phyloP scores from a whole-genome alignment of 225 moss, liverwort and hornwort species.

The Polytrichum formosum region DNA sequence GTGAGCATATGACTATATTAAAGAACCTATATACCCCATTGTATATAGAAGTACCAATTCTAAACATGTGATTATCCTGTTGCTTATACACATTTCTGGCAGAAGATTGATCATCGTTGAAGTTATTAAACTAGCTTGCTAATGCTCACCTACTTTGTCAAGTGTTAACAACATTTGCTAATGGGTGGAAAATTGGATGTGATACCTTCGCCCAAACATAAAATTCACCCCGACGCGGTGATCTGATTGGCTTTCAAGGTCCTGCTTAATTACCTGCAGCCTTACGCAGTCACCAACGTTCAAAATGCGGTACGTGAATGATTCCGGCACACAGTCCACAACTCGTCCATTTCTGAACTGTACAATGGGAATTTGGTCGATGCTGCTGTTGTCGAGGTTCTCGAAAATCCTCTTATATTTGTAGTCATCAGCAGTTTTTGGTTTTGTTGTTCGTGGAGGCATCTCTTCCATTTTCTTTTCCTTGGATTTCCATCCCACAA shows the following conservation, averaged over 20 bases:
- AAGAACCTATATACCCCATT: too few relatives aligned
- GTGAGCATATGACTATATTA: too few relatives aligned
- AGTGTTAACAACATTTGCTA: too few relatives aligned
- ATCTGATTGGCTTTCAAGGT: not conserved
- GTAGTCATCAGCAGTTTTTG: constrained; percentile 25
- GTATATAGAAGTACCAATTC: too few relatives aligned
- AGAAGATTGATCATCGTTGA: too few relatives aligned
- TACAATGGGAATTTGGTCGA: constrained; percentile 57
- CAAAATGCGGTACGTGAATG: constrained; percentile 54
- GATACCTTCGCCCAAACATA: too few relatives aligned
- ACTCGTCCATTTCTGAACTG: constrained; percentile 58
- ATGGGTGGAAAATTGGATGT: too few relatives aligned
- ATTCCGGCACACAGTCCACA: constrained; percentile 52
- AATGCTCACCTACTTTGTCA: too few relatives aligned
- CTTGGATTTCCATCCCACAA: constrained; percentile 66
- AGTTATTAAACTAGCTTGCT: too few relatives aligned
- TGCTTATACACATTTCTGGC: too few relatives aligned
- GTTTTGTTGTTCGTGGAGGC: not conserved
- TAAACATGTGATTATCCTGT: too few relatives aligned
- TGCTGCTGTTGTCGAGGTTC: constrained; percentile 24
- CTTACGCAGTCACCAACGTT: constrained; percentile 73
- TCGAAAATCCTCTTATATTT: constrained; percentile 17
- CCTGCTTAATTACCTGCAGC: constrained; percentile 35
- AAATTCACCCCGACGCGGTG: too few relatives aligned
- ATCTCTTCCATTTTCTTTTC: constrained; percentile 32